Evolutionary conservation across 257 asterid genomes (phyloP).

Genomic region (Ajuga chamaepitys): DNA sequence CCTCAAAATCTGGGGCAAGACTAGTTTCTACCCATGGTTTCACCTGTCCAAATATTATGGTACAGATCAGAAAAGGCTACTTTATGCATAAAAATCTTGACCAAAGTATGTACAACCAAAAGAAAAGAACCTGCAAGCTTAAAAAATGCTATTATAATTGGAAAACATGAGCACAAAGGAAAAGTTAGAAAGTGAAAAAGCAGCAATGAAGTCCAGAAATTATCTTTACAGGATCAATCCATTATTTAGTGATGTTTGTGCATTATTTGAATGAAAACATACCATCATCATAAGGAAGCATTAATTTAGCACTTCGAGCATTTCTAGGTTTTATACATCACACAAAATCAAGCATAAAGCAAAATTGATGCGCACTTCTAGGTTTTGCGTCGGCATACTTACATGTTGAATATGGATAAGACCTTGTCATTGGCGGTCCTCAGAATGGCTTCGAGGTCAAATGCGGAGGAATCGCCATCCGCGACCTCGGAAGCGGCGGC

Average conservation of each 20-base stretch:
- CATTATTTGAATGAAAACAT: too few species aligned
- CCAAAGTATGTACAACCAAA: neutral
- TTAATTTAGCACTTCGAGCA: too few species aligned
- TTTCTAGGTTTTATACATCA: too few species aligned
- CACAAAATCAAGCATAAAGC: neutral
- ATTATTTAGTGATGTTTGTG: too few species aligned
- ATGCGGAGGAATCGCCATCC: constrained; percentile 41
- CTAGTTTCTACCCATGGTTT: constrained; percentile 98
- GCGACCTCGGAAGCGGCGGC: constrained; percentile 47
- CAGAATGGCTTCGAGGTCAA: constrained; percentile 86
- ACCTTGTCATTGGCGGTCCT: constrained; percentile 69
- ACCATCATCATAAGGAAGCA: too few species aligned
- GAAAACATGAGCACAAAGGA: too few species aligned
- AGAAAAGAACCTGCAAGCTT: neutral
- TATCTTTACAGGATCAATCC: too few species aligned
- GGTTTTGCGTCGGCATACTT: constrained; percentile 19
- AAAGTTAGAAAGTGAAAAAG: too few species aligned
- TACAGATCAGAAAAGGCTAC: constrained; percentile 14
- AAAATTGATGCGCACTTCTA: neutral
- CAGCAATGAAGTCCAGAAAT: too few species aligned
- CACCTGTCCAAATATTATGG: constrained; percentile 40
- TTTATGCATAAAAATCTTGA: neutral
- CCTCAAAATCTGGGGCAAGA: constrained; percentile 99
- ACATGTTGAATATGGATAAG: constrained; percentile 70
- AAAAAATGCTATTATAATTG: too few species aligned